phyloP scores from a whole-genome alignment of 225 moss, liverwort and hornwort species.

The Bryum argenteum region DNA sequence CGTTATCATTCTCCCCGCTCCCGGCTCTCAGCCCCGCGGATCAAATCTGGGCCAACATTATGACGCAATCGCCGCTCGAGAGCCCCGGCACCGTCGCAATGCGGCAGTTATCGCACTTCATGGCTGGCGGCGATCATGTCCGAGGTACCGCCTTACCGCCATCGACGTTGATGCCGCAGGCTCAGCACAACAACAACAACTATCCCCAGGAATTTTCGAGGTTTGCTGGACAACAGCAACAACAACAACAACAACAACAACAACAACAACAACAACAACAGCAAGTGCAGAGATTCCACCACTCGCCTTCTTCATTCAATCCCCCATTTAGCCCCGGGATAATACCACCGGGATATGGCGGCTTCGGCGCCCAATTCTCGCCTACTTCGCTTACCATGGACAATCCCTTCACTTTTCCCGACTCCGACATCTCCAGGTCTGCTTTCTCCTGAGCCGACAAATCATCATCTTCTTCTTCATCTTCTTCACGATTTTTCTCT shows the following conservation, averaged over 20 bases:
- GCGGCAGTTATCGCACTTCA: slow-evolving; percentile 48
- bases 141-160: slow-evolving; percentile 4
- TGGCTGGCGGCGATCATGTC: slow-evolving; percentile 32
- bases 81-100: slow-evolving; percentile 45
- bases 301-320: slow-evolving; percentile 33
- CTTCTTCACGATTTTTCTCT: neutral
- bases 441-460: slow-evolving; percentile 52
- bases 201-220: slow-evolving; percentile 40
- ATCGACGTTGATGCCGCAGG: slow-evolving; percentile 3
- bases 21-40: slow-evolving; percentile 54
- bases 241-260: too few species aligned
- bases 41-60: slow-evolving; percentile 53
- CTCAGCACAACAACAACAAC: slow-evolving; percentile 15
- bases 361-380: slow-evolving; percentile 62
- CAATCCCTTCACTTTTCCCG: slow-evolving; percentile 67
- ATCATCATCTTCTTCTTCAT: neutral
- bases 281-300: slow-evolving; percentile 26
- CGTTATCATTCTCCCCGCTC: slow-evolving; percentile 58
- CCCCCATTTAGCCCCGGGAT: slow-evolving; percentile 51
- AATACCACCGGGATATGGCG: slow-evolving; percentile 62
- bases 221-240: slow-evolving; percentile 26
- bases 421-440: slow-evolving; percentile 63
- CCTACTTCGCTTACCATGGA: slow-evolving; percentile 64
- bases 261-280: slow-evolving; percentile 2
- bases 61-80: slow-evolving; percentile 44